These are phyloP conservation scores for Trichophyton verrucosum DNA, from an alignment of 2,329 filamentous ascomycete genomes.

Conservation along the genomic window DNA sequence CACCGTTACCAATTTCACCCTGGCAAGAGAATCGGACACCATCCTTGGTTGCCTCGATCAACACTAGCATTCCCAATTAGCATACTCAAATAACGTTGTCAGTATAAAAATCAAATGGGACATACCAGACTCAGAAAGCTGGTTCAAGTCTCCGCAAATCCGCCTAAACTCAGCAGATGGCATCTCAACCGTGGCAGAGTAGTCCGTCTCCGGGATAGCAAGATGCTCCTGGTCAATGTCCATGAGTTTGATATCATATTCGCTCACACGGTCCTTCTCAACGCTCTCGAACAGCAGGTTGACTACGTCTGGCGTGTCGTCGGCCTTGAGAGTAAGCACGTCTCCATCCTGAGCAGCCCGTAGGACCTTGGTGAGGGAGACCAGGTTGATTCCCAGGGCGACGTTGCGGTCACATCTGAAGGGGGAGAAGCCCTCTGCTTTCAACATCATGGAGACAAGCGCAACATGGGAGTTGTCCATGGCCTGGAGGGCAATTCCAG, in stretches of 20 bases:
- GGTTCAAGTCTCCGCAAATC: slow-evolving; percentile 83
- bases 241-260: slow-evolving; percentile 99
- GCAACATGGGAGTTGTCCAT: slow-evolving; percentile 99
- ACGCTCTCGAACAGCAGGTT: slow-evolving; percentile 92
- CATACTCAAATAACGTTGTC: not conserved
- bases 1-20: slow-evolving; percentile 91
- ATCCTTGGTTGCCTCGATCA: slow-evolving; percentile 93
- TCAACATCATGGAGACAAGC: slow-evolving; percentile 97
- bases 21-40: slow-evolving; percentile 88
- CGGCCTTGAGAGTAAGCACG: slow-evolving; percentile 89
- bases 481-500: slow-evolving; percentile 90
- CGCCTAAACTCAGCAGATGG: slow-evolving; percentile 81
- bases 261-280: slow-evolving; percentile 80
- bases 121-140: slow-evolving; percentile 90
- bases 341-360: slow-evolving; percentile 90
- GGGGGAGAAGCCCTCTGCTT: slow-evolving; percentile 83
- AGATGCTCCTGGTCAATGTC: slow-evolving; percentile 99
- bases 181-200: slow-evolving; percentile 82
- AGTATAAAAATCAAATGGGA: slow-evolving; percentile 9
- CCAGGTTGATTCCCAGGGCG: slow-evolving; percentile 91
- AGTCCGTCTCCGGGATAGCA: slow-evolving; percentile 98
- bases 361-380: slow-evolving; percentile 92
- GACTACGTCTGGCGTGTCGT: slow-evolving; percentile 89
- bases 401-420: slow-evolving; percentile 99
- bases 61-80: slow-evolving; percentile 44